Percentiles rank a stretch among this genome's conserved stretches.
Evolutionary conservation across 257 asterid species (phyloP).

Genomic region (Cordia subcordata): DNA sequence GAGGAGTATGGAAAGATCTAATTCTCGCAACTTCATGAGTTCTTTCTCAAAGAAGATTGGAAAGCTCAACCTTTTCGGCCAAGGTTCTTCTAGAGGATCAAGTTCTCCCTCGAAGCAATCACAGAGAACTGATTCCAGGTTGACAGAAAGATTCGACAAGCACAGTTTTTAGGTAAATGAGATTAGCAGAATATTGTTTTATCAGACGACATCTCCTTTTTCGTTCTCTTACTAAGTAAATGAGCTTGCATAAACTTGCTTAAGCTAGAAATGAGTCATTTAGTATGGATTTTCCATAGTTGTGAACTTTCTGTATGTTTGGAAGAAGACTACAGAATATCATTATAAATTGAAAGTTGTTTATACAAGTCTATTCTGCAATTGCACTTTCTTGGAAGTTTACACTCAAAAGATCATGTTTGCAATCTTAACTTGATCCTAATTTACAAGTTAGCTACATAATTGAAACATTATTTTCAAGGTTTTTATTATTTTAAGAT

Average conservation of each 20-base stretch:
- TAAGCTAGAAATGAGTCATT: no score
- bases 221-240: neutral
- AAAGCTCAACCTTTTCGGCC: conserved; percentile 64
- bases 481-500: no score
- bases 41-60: conserved; percentile 72
- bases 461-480: no score
- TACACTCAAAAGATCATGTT: no score
- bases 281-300: no score
- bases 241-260: neutral
- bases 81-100: conserved; percentile 59
- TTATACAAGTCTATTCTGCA: no score
- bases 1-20: conserved; percentile 76
- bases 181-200: neutral
- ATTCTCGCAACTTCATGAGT: conserved; percentile 65
- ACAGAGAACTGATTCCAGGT: conserved; percentile 65
- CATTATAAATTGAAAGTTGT: no score
- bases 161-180: conserved; percentile 31
- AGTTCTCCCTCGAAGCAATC: conserved; percentile 80
- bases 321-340: no score
- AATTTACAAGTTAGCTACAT: no score
- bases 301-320: no score
- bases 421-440: no score
- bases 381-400: no score
- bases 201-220: neutral
- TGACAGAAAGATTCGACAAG: conserved; percentile 46